Evolutionary conservation across 148 eudicot species (phyloP).

Genomic region (Mesembryanthemum crystallinum): DNA sequence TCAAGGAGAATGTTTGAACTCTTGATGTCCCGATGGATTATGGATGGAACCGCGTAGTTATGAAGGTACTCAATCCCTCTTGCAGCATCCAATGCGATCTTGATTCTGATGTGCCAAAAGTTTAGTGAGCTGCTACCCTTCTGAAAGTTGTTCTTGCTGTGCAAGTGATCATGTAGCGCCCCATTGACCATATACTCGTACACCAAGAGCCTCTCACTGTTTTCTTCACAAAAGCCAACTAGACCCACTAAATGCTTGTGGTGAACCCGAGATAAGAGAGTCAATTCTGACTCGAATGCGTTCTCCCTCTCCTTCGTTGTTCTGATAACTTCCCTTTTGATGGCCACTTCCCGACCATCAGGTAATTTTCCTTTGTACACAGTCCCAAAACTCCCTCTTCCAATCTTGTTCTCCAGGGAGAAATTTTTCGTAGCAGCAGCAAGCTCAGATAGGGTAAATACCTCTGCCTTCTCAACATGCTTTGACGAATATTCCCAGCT

Average conservation of each 20-base stretch:
- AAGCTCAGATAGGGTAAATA: conserved; percentile 43
- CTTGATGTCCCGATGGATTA: conserved; percentile 65
- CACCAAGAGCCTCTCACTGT: conserved; percentile 49
- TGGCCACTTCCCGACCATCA: conserved; percentile 57
- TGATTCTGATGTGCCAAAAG: conserved; percentile 59
- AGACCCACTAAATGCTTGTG: conserved; percentile 65
- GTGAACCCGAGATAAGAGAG: conserved; percentile 48
- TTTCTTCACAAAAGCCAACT: conserved; percentile 54
- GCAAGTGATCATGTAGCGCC: conserved; percentile 48
- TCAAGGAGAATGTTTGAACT: conserved; percentile 60
- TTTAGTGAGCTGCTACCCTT: conserved; percentile 30
- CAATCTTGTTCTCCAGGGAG: conserved; percentile 48
- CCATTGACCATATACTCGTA: conserved; percentile 61
- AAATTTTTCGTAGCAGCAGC: conserved; percentile 45
- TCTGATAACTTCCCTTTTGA: conserved; percentile 49
- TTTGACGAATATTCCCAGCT: conserved; percentile 42
- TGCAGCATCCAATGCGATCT: conserved; percentile 57
- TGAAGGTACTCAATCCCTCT: conserved; percentile 67
- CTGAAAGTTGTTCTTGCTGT: conserved; percentile 24
- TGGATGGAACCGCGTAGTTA: conserved; percentile 61
- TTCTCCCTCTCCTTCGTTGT: conserved; percentile 36
- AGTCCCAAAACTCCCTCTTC: conserved; percentile 56
- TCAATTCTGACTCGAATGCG: conserved; percentile 43
- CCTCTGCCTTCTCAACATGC: conserved; percentile 41
- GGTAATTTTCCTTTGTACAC: conserved; percentile 44